These are phyloP conservation scores for Lagenaria siceraria DNA, from an alignment of 306 rosid genomes.

Conservation along the genomic window DNA sequence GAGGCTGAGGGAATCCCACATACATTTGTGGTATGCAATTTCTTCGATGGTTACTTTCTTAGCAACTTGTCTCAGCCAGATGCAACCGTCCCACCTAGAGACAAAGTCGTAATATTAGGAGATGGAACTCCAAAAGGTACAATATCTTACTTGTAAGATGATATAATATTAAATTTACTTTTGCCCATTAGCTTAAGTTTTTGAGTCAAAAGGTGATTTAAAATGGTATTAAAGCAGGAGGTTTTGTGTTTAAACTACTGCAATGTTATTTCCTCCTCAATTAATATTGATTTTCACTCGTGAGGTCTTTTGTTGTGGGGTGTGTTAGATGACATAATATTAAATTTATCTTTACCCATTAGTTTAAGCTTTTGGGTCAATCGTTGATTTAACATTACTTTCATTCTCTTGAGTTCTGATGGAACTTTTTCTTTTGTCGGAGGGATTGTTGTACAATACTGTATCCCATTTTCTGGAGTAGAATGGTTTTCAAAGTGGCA, in stretches of 20 bases:
- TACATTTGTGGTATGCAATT: constrained; percentile 24
- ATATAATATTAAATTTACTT: too few species aligned
- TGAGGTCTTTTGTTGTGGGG: too few species aligned
- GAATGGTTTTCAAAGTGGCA: neutral
- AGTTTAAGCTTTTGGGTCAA: too few species aligned
- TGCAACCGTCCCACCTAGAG: constrained; percentile 23
- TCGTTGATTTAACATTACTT: too few species aligned
- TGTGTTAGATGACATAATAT: too few species aligned
- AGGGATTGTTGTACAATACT: neutral
- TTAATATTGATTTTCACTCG: too few species aligned
- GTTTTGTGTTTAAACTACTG: too few species aligned
- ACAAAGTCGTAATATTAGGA: constrained; percentile 25
- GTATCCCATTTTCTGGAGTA: neutral
- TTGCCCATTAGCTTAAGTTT: too few species aligned
- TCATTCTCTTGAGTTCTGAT: neutral
- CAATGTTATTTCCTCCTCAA: too few species aligned
- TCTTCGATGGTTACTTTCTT: constrained; percentile 26
- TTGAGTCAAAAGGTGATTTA: too few species aligned
- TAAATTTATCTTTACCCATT: too few species aligned
- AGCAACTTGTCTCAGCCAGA: constrained; percentile 19
- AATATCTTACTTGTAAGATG: neutral
- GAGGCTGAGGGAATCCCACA: constrained; percentile 29
- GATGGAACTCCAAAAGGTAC: constrained; percentile 32
- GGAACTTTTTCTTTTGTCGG: neutral
- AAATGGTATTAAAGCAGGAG: too few species aligned